Evolutionary conservation across 2,329 filamentous ascomycete genomes (phyloP).

Genomic region (Penicillium sp.): DNA sequence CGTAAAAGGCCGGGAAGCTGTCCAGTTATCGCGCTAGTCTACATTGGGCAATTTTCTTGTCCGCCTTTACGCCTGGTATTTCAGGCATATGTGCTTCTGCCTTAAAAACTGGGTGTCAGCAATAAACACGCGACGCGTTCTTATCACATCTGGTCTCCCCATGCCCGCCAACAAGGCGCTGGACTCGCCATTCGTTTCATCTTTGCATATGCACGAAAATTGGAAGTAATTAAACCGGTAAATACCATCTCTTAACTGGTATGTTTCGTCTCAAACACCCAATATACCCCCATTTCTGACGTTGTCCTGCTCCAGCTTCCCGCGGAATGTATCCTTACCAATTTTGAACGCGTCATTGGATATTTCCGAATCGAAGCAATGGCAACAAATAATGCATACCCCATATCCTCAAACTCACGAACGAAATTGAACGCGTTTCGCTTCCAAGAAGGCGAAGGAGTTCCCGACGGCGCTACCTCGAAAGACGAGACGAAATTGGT

Average conservation of each 20-base stretch:
- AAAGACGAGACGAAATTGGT: conserved; percentile 23
- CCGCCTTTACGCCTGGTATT: conserved; percentile 24
- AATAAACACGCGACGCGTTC: conserved; percentile 32
- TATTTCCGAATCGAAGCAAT: conserved; percentile 20
- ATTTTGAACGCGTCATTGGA: conserved; percentile 15
- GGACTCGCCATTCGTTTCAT: conserved; percentile 15
- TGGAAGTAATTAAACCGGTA: not conserved
- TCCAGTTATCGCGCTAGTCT: conserved; percentile 30
- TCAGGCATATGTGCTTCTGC: conserved; percentile 17
- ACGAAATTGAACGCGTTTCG: conserved; percentile 56
- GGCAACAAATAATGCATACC: conserved; percentile 24
- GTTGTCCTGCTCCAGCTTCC: conserved; percentile 10
- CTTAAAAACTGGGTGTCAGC: conserved; percentile 21
- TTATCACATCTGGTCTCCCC: conserved; percentile 14
- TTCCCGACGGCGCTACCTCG: conserved; percentile 13
- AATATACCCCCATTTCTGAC: conserved; percentile 10
- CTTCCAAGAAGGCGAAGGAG: conserved; percentile 39
- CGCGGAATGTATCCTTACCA: conserved; percentile 26
- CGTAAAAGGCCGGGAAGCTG: conserved; percentile 37
- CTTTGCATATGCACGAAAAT: conserved; percentile 3
- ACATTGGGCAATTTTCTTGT: conserved; percentile 21
- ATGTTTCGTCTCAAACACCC: not conserved
- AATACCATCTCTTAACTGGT: not conserved
- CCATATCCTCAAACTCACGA: conserved; percentile 52
- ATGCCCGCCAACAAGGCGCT: conserved; percentile 10